phyloP scores from a whole-genome alignment of 2,329 filamentous ascomycete species.

The Chaetothyriales sp. region DNA sequence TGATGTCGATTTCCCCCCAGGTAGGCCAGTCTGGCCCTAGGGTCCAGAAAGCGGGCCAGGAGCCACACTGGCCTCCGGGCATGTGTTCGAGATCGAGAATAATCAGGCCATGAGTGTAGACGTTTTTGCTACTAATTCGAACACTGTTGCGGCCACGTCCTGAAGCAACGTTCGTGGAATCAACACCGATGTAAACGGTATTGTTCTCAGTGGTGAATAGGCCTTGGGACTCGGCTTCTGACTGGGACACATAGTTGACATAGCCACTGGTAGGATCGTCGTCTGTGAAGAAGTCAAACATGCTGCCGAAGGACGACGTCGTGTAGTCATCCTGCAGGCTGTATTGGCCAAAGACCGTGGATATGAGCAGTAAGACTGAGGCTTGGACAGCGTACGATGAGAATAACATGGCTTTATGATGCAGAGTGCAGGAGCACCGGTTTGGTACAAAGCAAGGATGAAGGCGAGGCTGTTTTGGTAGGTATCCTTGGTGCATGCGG shows the following conservation, averaged over 20 bases:
- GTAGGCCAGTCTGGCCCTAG: conserved; percentile 12
- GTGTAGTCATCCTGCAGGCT: conserved; percentile 37
- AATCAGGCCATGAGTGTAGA: conserved; percentile 54
- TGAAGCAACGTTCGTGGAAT: conserved; percentile 44
- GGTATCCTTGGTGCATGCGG: too few relatives aligned
- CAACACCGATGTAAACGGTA: conserved; percentile 56
- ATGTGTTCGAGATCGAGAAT: conserved; percentile 62
- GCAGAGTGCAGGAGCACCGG: too few relatives aligned
- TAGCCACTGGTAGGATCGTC: conserved; percentile 62
- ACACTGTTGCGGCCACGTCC: conserved; percentile 53
- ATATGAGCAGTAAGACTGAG: background rate
- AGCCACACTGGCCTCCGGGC: conserved; percentile 58
- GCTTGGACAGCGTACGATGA: background rate
- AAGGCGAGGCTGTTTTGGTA: too few relatives aligned
- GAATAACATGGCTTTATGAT: too few relatives aligned
- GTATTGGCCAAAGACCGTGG: conserved; percentile 22
- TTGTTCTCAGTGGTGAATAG: conserved; percentile 45
- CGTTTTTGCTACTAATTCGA: conserved; percentile 52
- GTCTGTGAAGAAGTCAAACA: conserved; percentile 39
- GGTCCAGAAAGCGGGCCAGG: conserved; percentile 54
- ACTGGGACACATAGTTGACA: conserved; percentile 52
- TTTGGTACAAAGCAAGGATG: too few relatives aligned
- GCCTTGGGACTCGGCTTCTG: conserved; percentile 41
- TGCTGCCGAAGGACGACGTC: conserved; percentile 35
- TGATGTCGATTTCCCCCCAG: conserved; percentile 4